Percentiles rank a stretch among this genome's conserved stretches.
These are phyloP conservation scores for Cladosporium austrohemisphaericum DNA, from an alignment of 2,329 filamentous ascomycete species.

Conservation along the genomic window DNA sequence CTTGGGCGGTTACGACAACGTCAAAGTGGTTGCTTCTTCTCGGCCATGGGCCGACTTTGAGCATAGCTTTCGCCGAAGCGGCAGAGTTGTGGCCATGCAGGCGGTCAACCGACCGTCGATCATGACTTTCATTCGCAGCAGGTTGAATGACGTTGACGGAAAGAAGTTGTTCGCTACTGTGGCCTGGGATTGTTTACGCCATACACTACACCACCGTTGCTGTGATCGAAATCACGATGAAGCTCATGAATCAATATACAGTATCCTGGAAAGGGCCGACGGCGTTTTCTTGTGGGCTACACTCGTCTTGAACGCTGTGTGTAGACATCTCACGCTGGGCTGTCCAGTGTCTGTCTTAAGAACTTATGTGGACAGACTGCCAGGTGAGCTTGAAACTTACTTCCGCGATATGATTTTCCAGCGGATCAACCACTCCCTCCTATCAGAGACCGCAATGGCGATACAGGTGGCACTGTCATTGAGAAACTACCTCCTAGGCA, in stretches of 20 bases:
- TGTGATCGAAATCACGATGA: background rate
- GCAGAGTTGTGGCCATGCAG: constrained; percentile 31
- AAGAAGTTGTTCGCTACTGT: too few species aligned
- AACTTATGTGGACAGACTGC: background rate
- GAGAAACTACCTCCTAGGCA: background rate
- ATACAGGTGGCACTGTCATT: background rate
- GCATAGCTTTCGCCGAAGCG: too few species aligned
- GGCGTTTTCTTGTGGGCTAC: constrained; percentile 24
- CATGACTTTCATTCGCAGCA: too few species aligned
- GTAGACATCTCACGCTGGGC: background rate
- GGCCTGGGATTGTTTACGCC: background rate
- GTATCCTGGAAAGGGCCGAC: constrained; percentile 18
- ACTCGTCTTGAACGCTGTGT: constrained; percentile 14
- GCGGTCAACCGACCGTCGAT: too few species aligned
- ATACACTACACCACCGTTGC: too few species aligned
- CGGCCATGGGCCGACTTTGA: too few species aligned
- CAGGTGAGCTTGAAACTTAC: background rate
- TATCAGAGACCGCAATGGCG: background rate
- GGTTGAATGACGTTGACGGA: too few species aligned
- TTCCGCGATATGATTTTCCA: background rate
- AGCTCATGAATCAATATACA: background rate
- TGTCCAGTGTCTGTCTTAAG: background rate
- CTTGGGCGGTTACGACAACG: background rate
- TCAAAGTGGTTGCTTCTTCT: background rate
- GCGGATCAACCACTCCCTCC: background rate